Conservation (phyloP, 306 rosid genomes). For the Mimosa bimucronata region DNA sequence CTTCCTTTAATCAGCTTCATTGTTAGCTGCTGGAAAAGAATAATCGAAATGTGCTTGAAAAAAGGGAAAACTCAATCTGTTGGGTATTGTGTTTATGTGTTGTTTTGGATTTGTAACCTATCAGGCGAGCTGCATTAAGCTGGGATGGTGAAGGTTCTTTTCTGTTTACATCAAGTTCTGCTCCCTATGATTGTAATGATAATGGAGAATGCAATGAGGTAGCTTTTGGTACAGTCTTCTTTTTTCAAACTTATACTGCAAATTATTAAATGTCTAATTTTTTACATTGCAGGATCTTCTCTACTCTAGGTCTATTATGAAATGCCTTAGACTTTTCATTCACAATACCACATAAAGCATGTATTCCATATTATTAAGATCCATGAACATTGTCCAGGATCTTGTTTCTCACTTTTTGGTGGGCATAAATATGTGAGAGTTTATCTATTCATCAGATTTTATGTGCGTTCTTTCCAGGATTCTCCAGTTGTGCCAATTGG, state of each 20-base stretch:
- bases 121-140: conserved; percentile 68
- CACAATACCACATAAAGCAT: background rate
- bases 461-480: conserved; percentile 61
- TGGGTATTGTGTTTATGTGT: background rate
- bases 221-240: conserved; percentile 15
- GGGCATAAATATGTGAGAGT: background rate
- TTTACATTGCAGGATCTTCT: background rate
- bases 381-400: conserved; percentile 11
- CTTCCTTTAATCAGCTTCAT: background rate
- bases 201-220: conserved; percentile 95
- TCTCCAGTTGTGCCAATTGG: conserved; percentile 84
- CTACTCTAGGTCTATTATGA: background rate
- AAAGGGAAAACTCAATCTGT: conserved; percentile 19
- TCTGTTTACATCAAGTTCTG: conserved; percentile 91
- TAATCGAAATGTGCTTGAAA: no score
- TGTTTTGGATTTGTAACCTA: conserved; percentile 36
- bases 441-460: conserved; percentile 20
- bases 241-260: background rate
- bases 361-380: background rate
- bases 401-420: conserved; percentile 3
- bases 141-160: conserved; percentile 94
- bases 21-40: background rate
- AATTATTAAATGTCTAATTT: background rate
- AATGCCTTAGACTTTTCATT: background rate
- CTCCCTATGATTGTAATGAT: conserved; percentile 81